Base-by-base conservation (phyloP, 2,329 filamentous ascomycete species). In the Malbranchea cinnamomea region DNA sequence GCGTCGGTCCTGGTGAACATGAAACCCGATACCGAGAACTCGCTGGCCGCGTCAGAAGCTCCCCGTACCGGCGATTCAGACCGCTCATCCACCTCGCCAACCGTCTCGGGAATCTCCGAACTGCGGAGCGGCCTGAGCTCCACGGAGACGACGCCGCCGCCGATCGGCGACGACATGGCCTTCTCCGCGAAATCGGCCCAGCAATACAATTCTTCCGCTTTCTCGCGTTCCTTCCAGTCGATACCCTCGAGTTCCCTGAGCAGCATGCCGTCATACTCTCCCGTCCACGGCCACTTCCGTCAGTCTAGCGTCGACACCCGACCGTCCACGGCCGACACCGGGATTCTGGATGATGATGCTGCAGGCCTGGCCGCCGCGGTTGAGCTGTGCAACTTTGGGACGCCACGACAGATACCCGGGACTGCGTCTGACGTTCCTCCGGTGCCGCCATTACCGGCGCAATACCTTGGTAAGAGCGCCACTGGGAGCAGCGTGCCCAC, bases 1-100 rank as follows among this genome's bases (percentile, higher is more conserved):
- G 89, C 89, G 22, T 92, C 84, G n/a, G 89, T 95, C 30, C 66
- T 98, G 41, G 78, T 95, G 35, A 77, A 75, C 48, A 95, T 98
- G 85, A 94, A 74, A 48, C 52, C 60, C 34, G 67, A 78, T 38
- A 66, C 64, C 27, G 62, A 67, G 23, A 74, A 72, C 4, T 68
- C 74, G 26, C 71, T 74, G 12, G 71, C 75, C 34, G 71, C 74
- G 16, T 72, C 77, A 35, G 77, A 72, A 21, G 63, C 75, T 34
- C 75, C 71, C 12, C n/a, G n/a, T n/a, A 67, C 75, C 33, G 73
- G 71, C 47, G 68, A 74, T 38, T 91, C 82, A 55, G 83, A 93
- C 48, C 65, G 75, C 31, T 87, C 84, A 20, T 89, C 82, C 19
- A 68, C 69, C 13, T 93, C 85, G 12, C 83, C 85, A 2, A 74